Base-by-base conservation (phyloP, 2,329 filamentous ascomycete species). In the Aspergillus niger region DNA sequence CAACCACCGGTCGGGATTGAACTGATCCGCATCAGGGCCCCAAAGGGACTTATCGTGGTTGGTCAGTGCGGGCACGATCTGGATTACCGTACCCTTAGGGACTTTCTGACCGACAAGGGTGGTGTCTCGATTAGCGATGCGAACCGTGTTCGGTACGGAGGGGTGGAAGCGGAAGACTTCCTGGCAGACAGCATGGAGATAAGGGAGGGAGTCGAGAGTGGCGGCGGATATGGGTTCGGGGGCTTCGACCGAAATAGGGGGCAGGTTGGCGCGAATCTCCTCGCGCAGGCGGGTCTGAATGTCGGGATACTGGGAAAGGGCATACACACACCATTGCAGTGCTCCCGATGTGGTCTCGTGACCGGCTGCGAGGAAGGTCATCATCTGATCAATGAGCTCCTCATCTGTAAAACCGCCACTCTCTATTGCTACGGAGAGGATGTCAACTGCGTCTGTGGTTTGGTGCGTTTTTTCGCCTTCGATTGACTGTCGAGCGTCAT, bases 291-390 rank as follows among this genome's bases (percentile, higher is more conserved):
- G 82, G 22, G 75, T 76, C 76, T 95, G 90, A 2, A 90, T 79
- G 0, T 86, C 81, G 0, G 86, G 87, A 67, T 91, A 76, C 20
- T 82, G 81, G 67, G 85, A 85, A n/a, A 95, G 83, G 47, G 89
- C 79, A 71, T 92, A 91, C 7, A 87, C 76, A 3, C 88, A 85
- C 89, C 90, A 94, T n/a, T 88, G 89, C 71, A 95, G 81, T 17
- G 90, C 83, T 1, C 87, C 84, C 1, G 91, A 86, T 0, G 90
- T 93, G 1, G 91, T 94, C 77, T 94, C 90, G 74, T 94, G 91
- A 22, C 89, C 89, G 0, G 92, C 92, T 0, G 89, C 89, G 5
- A 96, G 84, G 79, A 96, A 95, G 0, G 91, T 96, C 91, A 96
- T 95, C 72, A 95, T 85, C 76, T 96, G 92, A 73, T 95, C 90